These are phyloP conservation scores for Bassia scoparia DNA, from an alignment of 148 eudicot species.

Conservation along the genomic window DNA sequence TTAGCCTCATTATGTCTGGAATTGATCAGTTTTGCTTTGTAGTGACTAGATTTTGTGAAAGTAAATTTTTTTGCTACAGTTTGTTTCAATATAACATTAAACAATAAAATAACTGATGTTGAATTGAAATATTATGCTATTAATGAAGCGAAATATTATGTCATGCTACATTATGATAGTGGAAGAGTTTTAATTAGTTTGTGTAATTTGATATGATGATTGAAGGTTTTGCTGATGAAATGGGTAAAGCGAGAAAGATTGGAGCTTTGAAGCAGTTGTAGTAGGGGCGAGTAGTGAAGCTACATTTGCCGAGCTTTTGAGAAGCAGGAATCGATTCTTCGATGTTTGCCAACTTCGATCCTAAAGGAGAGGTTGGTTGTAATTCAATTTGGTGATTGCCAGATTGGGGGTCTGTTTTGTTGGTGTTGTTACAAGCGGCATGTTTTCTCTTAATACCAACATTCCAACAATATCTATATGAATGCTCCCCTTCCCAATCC, in stretches of 20 bases:
- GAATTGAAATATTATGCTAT: background rate
- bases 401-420: background rate
- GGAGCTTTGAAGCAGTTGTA: constrained; percentile 63
- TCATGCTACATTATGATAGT: background rate
- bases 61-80: too few species aligned
- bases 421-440: background rate
- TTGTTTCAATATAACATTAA: too few species aligned
- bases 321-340: constrained; percentile 73
- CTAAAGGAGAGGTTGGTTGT: constrained; percentile 65
- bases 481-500: background rate
- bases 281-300: constrained; percentile 85
- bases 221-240: constrained; percentile 71
- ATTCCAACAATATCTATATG: background rate
- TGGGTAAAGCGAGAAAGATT: constrained; percentile 60
- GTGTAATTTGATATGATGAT: constrained; percentile 1
- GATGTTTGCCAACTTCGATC: constrained; percentile 57
- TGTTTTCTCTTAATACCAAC: background rate
- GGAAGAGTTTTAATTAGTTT: background rate
- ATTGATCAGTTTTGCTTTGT: too few species aligned
- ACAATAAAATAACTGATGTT: too few species aligned
- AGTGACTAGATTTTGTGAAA: too few species aligned
- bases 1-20: too few species aligned
- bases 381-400: background rate
- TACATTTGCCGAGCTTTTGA: constrained; percentile 69
- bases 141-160: background rate